Evolutionary conservation across 495 filamentous ascomycete genomes (phyloP).

Genomic region (Trichoderma gamsii): DNA sequence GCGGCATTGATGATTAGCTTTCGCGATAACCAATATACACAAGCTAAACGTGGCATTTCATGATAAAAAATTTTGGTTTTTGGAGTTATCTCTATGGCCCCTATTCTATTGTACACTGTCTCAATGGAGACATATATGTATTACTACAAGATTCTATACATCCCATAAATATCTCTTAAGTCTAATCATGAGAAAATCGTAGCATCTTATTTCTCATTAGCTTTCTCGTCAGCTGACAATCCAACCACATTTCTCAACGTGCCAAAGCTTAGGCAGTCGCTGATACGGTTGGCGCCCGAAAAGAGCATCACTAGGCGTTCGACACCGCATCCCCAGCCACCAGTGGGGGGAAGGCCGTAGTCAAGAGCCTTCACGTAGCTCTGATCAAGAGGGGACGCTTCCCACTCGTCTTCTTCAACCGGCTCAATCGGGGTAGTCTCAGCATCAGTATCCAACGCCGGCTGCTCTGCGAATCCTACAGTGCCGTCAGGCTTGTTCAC

Average conservation of each 20-base stretch:
- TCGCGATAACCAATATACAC: conserved; percentile 23
- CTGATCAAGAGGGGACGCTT: conserved; percentile 60
- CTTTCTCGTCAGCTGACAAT: conserved; percentile 20
- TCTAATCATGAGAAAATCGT: conserved; percentile 16
- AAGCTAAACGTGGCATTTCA: conserved; percentile 30
- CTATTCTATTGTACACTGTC: neutral
- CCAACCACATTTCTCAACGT: conserved; percentile 64
- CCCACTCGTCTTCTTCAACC: conserved; percentile 20
- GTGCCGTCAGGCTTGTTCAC: conserved; percentile 32
- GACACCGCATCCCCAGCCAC: conserved; percentile 91
- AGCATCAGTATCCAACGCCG: neutral
- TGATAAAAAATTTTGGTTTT: neutral
- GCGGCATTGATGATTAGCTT: conserved; percentile 52
- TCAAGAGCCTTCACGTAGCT: conserved; percentile 76
- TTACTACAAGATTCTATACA: neutral
- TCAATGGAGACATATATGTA: neutral
- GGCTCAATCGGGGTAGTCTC: neutral
- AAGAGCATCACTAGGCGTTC: conserved; percentile 89
- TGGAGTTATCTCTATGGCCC: neutral
- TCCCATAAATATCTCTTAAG: conserved; percentile 30
- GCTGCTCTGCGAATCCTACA: conserved; percentile 16
- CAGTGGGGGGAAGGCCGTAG: conserved; percentile 85
- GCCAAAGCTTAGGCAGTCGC: conserved; percentile 81
- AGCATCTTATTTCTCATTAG: neutral
- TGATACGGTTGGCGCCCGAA: conserved; percentile 65